Percentiles rank a stretch among this genome's conserved stretches.
These are phyloP conservation scores for Umbelopsis isabellina DNA, from an alignment of 192 early-diverging fungal genomes.

Conservation along the genomic window DNA sequence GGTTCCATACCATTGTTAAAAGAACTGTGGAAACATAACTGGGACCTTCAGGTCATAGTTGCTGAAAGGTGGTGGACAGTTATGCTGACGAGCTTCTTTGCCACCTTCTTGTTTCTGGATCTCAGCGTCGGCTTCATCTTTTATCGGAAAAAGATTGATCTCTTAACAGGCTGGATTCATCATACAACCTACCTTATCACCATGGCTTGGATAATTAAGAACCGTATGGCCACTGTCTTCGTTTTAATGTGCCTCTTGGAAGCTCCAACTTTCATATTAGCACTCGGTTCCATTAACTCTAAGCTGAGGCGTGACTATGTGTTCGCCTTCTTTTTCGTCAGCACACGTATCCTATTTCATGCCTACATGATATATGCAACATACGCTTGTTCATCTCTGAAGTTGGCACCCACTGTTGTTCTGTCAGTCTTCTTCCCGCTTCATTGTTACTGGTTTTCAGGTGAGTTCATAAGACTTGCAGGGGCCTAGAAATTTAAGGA, in stretches of 20 bases:
- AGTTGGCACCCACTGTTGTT: constrained; percentile 34
- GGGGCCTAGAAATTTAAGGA: background rate
- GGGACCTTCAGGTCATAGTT: constrained; percentile 20
- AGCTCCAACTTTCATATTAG: constrained; percentile 60
- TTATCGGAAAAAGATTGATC: constrained; percentile 56
- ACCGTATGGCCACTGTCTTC: constrained; percentile 38
- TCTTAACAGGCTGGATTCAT: constrained; percentile 65
- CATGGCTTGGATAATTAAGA: constrained; percentile 32
- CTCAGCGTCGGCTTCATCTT: constrained; percentile 53
- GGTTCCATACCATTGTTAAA: constrained; percentile 29
- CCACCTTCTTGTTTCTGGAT: constrained; percentile 58
- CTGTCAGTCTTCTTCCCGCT: constrained; percentile 50
- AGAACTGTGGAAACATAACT: background rate
- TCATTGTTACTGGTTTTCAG: constrained; percentile 59
- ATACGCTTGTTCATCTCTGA: constrained; percentile 29
- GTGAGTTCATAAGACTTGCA: constrained; percentile 24
- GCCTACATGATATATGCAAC: constrained; percentile 41
- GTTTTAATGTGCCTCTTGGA: constrained; percentile 59
- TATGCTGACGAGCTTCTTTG: constrained; percentile 52
- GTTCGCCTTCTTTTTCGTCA: constrained; percentile 57
- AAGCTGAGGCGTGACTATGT: constrained; percentile 51
- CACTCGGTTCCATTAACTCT: constrained; percentile 52
- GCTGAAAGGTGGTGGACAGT: constrained; percentile 37
- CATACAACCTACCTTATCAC: constrained; percentile 58
- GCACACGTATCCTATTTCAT: constrained; percentile 62